Evolutionary conservation across 2,329 filamentous ascomycete genomes (phyloP), one percentile per base, ranked within the genome.

Genomic region (Penicillium sp.): DNA sequence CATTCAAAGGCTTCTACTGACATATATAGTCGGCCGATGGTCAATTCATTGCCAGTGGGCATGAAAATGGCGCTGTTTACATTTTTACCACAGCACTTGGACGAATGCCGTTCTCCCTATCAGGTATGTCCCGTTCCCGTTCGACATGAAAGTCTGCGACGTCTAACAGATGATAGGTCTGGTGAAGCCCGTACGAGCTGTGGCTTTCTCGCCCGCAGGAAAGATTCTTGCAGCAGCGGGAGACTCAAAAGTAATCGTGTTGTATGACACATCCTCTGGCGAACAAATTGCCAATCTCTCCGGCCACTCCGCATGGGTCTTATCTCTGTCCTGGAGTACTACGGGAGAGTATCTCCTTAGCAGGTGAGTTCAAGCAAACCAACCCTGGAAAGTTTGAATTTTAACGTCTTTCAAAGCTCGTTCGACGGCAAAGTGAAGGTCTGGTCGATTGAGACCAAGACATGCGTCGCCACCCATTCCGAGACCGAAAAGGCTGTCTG

Each of bases 391-490:
- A 4, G 13, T 27, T 27, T 31, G 14, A 32, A n/a, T 34, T 23
- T 50, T 63, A 44, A 61, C 41, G n/a, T 14, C 3, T 26, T n/a
- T 36, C 4, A 20, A 47, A 81, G 78, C 39, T 83, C 86, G 1
- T 89, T 94, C 67, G 90, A 97, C 63, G 91, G 93, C 29, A 96
- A 95, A 69, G 88, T 87, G 50, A 96, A 95, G 70, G 87, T 97
- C 24, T 98, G 93, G 93, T 91, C 88, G 24, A 80, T 96, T 49
- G 89, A 95, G 60, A 80, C 84, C 27, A 80, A 82, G 46, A 77
- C 78, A 4, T 97, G 93, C 64, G 93, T 98, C 36, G 89, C 91
- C 10, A 98, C 93, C 8, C 89, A 95, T 65, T 90, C 85, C 47
- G 90, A 97, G 72, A 89, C 87, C 5, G 90, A 91, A 54, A 86